These are phyloP conservation scores for Penicillium sp. DNA, from an alignment of 2,329 filamentous ascomycete species.

Conservation along the genomic window DNA sequence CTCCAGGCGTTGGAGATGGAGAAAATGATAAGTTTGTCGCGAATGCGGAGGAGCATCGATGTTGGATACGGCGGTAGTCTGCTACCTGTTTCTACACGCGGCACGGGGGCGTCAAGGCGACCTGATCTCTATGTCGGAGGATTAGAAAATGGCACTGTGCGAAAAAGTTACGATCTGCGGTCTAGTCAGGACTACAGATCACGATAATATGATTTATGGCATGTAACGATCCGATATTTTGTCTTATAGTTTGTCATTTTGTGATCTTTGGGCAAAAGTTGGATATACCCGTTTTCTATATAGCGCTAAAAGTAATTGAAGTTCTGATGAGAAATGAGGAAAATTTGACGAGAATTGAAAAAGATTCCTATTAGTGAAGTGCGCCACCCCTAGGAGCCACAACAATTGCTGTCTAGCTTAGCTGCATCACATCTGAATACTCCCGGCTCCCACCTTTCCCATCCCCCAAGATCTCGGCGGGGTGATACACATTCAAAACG, in stretches of 20 bases:
- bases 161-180: slow-evolving; percentile 16
- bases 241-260: not conserved
- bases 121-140: slow-evolving; percentile 10
- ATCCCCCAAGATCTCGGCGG: slow-evolving; percentile 16
- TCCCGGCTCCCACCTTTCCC: slow-evolving; percentile 8
- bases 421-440: slow-evolving; percentile 6
- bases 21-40: slow-evolving; percentile 21
- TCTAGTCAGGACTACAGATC: slow-evolving; percentile 13
- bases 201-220: slow-evolving; percentile 11
- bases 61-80: slow-evolving; percentile 20
- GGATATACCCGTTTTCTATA: slow-evolving; percentile 5
- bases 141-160: slow-evolving; percentile 5
- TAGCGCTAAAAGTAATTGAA: not conserved
- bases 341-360: not conserved
- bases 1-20: slow-evolving; percentile 21
- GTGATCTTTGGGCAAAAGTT: slow-evolving; percentile 2
- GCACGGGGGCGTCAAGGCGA: slow-evolving; percentile 10
- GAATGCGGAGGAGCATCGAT: slow-evolving; percentile 21
- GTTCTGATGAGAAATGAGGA: not conserved
- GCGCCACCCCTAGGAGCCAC: not conserved
- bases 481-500: slow-evolving; percentile 18
- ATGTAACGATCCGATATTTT: not conserved
- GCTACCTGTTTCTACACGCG: slow-evolving; percentile 23
- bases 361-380: no score
- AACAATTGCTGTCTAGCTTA: not conserved